phyloP scores from a whole-genome alignment of 495 filamentous ascomycete species.

The Podospora pseudoanserina region DNA sequence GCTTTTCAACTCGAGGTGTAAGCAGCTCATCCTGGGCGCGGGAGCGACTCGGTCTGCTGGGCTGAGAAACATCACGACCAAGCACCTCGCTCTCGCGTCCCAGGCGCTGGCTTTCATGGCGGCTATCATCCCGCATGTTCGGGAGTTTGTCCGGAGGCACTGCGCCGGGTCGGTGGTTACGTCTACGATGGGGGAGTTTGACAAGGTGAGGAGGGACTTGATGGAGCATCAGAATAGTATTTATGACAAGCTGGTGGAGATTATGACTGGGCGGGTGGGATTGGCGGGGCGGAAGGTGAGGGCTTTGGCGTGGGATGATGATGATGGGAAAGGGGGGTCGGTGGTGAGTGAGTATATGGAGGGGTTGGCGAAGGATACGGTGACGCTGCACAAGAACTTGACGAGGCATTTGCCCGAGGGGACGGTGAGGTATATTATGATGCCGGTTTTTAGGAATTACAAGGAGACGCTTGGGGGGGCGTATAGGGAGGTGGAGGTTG shows the following conservation, averaged over 20 bases:
- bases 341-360: slow-evolving; percentile 77
- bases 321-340: slow-evolving; percentile 13
- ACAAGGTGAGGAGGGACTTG: slow-evolving; percentile 82
- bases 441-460: slow-evolving; percentile 82
- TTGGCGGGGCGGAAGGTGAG: slow-evolving; percentile 72
- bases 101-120: slow-evolving; percentile 88
- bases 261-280: slow-evolving; percentile 78
- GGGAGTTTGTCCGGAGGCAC: slow-evolving; percentile 85
- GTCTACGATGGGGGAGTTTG: slow-evolving; percentile 76
- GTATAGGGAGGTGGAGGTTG: slow-evolving; percentile 63
- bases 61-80: slow-evolving; percentile 92
- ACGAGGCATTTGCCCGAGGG: slow-evolving; percentile 78
- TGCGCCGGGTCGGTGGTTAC: slow-evolving; percentile 49
- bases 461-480: slow-evolving; percentile 76
- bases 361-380: slow-evolving; percentile 82
- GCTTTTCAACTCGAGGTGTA: slow-evolving; percentile 90
- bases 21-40: slow-evolving; percentile 90
- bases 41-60: slow-evolving; percentile 89
- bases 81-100: slow-evolving; percentile 87
- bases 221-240: slow-evolving; percentile 93
- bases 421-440: slow-evolving; percentile 81
- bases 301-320: slow-evolving; percentile 68
- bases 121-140: slow-evolving; percentile 80
- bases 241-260: slow-evolving; percentile 92
- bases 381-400: slow-evolving; percentile 81